These are phyloP conservation scores for Fagopyrum homotropicum DNA, from an alignment of 148 eudicot genomes.

Conservation along the genomic window DNA sequence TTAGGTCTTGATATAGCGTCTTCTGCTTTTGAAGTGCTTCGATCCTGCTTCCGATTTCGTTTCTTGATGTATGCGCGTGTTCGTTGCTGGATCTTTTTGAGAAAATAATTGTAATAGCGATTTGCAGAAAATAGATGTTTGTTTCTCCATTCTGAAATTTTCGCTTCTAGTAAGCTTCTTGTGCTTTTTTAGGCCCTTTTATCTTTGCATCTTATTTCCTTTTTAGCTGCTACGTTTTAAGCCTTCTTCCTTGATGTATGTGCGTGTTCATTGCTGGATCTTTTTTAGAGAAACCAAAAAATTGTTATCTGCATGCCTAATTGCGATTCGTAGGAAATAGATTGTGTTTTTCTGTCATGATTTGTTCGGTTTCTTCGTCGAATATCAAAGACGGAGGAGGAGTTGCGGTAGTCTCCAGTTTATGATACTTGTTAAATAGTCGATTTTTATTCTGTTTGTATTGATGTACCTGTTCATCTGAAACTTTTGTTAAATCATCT, in stretches of 20 bases:
- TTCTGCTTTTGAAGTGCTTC: neutral
- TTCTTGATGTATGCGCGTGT: neutral
- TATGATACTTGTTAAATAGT: neutral
- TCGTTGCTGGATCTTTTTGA: neutral
- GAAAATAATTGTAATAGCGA: neutral
- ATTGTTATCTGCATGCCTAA: neutral
- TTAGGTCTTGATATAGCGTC: neutral
- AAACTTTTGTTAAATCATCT: neutral
- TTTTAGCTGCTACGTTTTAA: neutral
- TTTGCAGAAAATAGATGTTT: neutral
- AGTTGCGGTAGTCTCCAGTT: neutral
- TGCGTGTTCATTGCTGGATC: neutral
- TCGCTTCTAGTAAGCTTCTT: neutral
- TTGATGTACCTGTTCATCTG: neutral
- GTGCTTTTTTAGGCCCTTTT: neutral
- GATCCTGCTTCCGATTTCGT: neutral
- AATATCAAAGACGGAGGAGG: neutral
- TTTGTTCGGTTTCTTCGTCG: neutral
- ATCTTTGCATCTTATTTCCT: neutral
- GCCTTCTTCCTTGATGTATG: neutral
- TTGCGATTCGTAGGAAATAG: neutral
- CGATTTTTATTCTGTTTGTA: neutral
- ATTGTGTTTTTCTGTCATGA: neutral
- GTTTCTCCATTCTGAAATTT: neutral
- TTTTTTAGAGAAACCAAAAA: neutral